phyloP scores from a whole-genome alignment of 2,329 filamentous ascomycete species.

The Talaromyces sp. region DNA sequence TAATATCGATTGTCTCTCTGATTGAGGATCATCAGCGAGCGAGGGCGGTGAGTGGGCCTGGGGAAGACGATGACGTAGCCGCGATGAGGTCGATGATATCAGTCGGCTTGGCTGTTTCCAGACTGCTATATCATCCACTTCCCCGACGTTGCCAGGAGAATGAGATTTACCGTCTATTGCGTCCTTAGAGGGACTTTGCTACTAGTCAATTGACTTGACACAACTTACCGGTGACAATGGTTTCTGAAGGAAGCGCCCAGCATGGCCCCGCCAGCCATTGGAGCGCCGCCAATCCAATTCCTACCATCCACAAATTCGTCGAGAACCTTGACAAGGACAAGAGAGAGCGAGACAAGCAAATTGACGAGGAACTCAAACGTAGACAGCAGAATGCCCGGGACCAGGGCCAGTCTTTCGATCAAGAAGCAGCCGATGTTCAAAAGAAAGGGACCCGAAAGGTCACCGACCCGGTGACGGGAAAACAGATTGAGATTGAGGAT shows the following conservation, averaged over 20 bases:
- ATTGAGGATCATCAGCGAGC: neutral
- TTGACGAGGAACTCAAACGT: conserved; percentile 59
- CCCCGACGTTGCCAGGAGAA: neutral
- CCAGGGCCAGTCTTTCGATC: conserved; percentile 44
- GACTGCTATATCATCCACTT: neutral
- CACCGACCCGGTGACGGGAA: conserved; percentile 84
- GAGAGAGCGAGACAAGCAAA: conserved; percentile 67
- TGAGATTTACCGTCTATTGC: neutral
- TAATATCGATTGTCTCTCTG: no score
- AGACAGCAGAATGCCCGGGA: conserved; percentile 35
- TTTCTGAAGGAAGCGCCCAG: conserved; percentile 23
- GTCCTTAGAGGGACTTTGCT: neutral
- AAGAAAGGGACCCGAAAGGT: conserved; percentile 59
- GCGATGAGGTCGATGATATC: conserved; percentile 20
- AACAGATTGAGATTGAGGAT: conserved; percentile 81
- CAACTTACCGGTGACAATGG: conserved; percentile 5
- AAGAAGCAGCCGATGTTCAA: conserved; percentile 48
- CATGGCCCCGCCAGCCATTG: conserved; percentile 67
- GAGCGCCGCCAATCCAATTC: conserved; percentile 78
- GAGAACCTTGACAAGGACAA: conserved; percentile 77
- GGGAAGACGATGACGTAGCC: conserved; percentile 19
- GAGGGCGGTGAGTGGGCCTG: no score
- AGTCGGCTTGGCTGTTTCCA: conserved; percentile 2
- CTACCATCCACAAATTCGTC: conserved; percentile 83
- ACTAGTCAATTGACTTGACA: neutral